Evolutionary conservation across 805 yeast genomes (phyloP).

Genomic region (Barnettozyma siamensis): DNA sequence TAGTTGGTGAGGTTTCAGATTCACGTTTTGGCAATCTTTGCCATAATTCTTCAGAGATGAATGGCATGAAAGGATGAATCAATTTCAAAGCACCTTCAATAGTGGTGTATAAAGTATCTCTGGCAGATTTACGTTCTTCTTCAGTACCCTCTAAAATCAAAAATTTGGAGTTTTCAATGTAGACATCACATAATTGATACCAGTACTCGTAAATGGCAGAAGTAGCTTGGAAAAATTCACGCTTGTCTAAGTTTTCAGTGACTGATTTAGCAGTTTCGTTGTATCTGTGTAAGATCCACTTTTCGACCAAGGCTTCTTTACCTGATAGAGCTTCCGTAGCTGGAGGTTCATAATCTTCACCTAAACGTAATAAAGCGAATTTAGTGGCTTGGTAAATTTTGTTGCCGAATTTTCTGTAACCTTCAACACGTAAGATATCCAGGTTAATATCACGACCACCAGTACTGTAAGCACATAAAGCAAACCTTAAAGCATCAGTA

Average conservation of each 20-base stretch:
- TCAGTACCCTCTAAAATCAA: conserved; percentile 88
- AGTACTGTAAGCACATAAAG: conserved; percentile 95
- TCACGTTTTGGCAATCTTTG: conserved; percentile 92
- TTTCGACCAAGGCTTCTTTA: conserved; percentile 85
- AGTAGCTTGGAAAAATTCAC: conserved; percentile 89
- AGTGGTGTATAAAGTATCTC: conserved; percentile 89
- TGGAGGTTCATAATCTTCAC: conserved; percentile 83
- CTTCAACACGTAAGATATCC: conserved; percentile 94
- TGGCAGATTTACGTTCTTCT: conserved; percentile 81
- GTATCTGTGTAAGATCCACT: conserved; percentile 91
- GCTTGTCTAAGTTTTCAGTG: conserved; percentile 63
- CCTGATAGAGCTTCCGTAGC: conserved; percentile 59
- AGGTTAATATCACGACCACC: conserved; percentile 98
- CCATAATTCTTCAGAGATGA: conserved; percentile 96
- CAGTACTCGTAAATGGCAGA: conserved; percentile 88
- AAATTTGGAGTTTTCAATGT: conserved; percentile 94
- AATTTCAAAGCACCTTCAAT: conserved; percentile 85
- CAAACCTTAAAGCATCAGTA: conserved; percentile 97
- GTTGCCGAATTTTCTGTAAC: conserved; percentile 99
- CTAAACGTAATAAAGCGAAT: conserved; percentile 89
- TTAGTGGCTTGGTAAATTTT: conserved; percentile 98
- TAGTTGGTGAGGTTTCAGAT: conserved; percentile 61
- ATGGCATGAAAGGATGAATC: conserved; percentile 99
- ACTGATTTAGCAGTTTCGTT: conserved; percentile 61
- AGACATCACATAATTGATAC: conserved; percentile 95